Base-by-base conservation (phyloP, 257 asterid genomes). In the Primulina huaijiensis region DNA sequence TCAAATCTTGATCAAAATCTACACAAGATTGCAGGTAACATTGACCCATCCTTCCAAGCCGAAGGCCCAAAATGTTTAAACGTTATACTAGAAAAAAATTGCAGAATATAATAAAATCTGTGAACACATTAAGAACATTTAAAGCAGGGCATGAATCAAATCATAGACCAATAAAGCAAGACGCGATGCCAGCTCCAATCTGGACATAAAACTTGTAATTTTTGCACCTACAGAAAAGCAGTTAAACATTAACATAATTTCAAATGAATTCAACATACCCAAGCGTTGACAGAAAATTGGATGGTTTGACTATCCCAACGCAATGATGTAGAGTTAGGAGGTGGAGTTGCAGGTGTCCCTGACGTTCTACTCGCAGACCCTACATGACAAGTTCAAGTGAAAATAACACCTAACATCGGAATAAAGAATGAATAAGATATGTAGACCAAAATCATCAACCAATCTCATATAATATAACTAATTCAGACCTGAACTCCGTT, bases 241-340 rank as follows among this genome's bases (percentile, higher is more conserved):
- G 35, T 63, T 63, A 14, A 25, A 16, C 70, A 58, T 3, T 33
- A 65, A 64, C 65, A 33, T 62, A 69, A 70, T 46, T 74, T 69
- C 60, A n/a, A 46, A 40, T 19, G 50, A 30, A 52, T 40, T 72
- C 62, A 76, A 72, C 82, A 64, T 89, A 93, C 99, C 99, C 99
- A 93, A 74, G 99, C 96, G 79, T 90, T 89, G 79, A 90, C 95
- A 29, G 97, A 86, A 80, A 93, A 90, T 61, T 79, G 97, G 63
- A 90, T 81, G 63, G 96, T 90, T 60, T 82, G 89, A 40, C 61
- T 80, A 82, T 93, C 90, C 96, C 92, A 89, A 56, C 80, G 90
- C 80, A 90, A 76, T 43, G 95, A 78, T 20, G 83, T 66, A 59
- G 97, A 61, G 74, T 70, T 79, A 7, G 88, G 76, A 77, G 94